Evolutionary conservation across 2,329 filamentous ascomycete genomes (phyloP), one percentile per base, ranked within the genome.

Genomic region (Truncatella angustata): DNA sequence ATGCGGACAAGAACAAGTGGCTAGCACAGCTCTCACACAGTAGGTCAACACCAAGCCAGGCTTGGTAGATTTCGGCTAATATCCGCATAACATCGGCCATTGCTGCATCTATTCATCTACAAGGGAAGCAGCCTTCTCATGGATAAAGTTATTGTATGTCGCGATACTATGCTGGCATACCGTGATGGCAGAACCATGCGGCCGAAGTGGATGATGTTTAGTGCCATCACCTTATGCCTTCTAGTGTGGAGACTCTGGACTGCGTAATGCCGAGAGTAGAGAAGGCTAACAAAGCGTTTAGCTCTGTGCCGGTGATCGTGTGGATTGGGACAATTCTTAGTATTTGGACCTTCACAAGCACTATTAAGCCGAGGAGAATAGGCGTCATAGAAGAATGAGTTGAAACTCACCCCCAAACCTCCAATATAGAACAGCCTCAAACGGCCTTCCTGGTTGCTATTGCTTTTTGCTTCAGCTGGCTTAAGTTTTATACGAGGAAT

Each of bases 1-100:
- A 49, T 35, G 45, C 45, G 14, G 45, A 24, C 20, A 49, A 49
- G 20, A 49, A 49, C n/a, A 24, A 36, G 23, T 49, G 45, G 45
- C 32, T 49, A 23, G 32, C 45, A 3, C 3, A 49, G 34, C 45
- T 49, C 16, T 49, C 45, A 9, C 30, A 32, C 5, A 5, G 21
- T n/a, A 21, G 34, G 18, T 24, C 37, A n/a, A 23, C 16, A 4
- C 32, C 45, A 5, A 23, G 10, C 32, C 45, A 49, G 23, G 45
- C 45, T 10, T 30, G 45, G 16, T 49, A 49, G 11, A 24, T 32
- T 6, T 18, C 24, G 4, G 30, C 45, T n/a, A 5, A 12, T 12
- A 11, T 49, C 4, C 32, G 45, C 18, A 36, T 49, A 10, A 24
- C n/a, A 32, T 49, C 16, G 45, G 45, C 4, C 9, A n/a, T 28